A percentile compares a stretch with the other conserved stretches of the same genome.
phyloP scores from a whole-genome alignment of 495 filamentous ascomycete genomes.

The Apodospora peruviana region DNA sequence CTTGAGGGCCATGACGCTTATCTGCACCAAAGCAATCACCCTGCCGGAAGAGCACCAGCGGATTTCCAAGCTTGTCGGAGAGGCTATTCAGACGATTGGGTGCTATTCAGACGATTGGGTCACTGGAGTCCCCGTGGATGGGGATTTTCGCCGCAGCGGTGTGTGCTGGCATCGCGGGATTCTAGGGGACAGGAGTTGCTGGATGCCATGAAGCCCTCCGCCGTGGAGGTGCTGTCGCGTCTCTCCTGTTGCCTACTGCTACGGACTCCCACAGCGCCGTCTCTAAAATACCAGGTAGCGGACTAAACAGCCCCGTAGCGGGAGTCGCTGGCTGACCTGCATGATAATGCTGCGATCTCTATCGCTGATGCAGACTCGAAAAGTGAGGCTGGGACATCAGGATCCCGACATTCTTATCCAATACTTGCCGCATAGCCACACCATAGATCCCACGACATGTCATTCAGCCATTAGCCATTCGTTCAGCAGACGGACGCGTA shows the following conservation, averaged over 20 bases:
- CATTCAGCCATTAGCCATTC: slow-evolving; percentile 9
- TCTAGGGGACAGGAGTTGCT: neutral
- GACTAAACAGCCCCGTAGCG: slow-evolving; percentile 5
- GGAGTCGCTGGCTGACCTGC: slow-evolving; percentile 12
- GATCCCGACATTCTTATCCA: slow-evolving; percentile 8
- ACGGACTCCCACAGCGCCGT: neutral
- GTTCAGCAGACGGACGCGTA: neutral
- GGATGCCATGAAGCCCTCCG: neutral
- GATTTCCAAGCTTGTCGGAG: no score
- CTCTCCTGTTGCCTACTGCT: neutral
- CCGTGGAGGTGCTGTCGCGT: neutral
- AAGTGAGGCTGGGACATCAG: slow-evolving; percentile 18
- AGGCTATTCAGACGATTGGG: neutral
- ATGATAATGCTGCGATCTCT: slow-evolving; percentile 9
- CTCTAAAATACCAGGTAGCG: slow-evolving; percentile 7
- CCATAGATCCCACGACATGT: slow-evolving; percentile 7
- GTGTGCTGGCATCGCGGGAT: slow-evolving; percentile 23
- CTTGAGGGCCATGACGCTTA: no score
- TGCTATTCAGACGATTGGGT: slow-evolving; percentile 14
- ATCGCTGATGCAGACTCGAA: slow-evolving; percentile 6
- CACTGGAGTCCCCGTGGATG: slow-evolving; percentile 6
- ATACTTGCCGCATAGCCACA: slow-evolving; percentile 14
- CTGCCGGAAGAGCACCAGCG: no score
- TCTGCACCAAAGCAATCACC: no score
- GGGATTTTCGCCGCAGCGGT: slow-evolving; percentile 17